Evolutionary conservation across 306 rosid species (phyloP), one percentile per base, ranked within the genome.

Genomic region (Quercus rubra): DNA sequence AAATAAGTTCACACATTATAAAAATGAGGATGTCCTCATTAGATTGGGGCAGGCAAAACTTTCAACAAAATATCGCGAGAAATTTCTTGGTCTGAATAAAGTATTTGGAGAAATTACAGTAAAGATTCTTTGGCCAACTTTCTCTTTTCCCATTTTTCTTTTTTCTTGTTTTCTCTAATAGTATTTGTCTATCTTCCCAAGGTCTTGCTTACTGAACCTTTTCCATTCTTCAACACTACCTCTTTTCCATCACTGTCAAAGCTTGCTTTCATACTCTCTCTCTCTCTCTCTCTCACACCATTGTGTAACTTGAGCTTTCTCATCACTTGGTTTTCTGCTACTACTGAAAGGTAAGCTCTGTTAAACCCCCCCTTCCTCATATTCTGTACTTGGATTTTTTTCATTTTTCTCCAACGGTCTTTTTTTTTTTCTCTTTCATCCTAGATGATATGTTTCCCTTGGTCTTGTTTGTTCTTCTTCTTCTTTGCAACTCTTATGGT

Each of bases 401-500:
- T 49, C 54, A 11, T 38, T 12, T 12, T 49, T 13, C 80, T 64
- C 73, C 82, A 88, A 88, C 90, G 83, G 79, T 83, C 80, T 80
- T 79, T 61, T 67, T 77, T 20, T 54, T 79, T 21, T 76, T 84
- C 46, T 38, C 46, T 38, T 38, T 8, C 46, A 38, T 38, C 46
- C 11, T 38, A 38, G 46, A 38, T 87, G 86, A 76, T 59, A 87
- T 88, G 87, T 23, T 78, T 31, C 81, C 86, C 41, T 78, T 83
- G 15, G 9, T 82, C 25, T 73, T 68, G 17, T 38, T 87, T 41
- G 28, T 88, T 74, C 71, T 83, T 73, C 86, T 88, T 78, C 82
- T 88, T 78, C 82, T 82, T 78, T 91, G 74, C 84, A 85, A 78
- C 86, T 67, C 87, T 27, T 67, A 79, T 69, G 59, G 78, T 68